Conservation (phyloP, 495 filamentous ascomycete genomes). For the Aspergillus haitiensis region DNA sequence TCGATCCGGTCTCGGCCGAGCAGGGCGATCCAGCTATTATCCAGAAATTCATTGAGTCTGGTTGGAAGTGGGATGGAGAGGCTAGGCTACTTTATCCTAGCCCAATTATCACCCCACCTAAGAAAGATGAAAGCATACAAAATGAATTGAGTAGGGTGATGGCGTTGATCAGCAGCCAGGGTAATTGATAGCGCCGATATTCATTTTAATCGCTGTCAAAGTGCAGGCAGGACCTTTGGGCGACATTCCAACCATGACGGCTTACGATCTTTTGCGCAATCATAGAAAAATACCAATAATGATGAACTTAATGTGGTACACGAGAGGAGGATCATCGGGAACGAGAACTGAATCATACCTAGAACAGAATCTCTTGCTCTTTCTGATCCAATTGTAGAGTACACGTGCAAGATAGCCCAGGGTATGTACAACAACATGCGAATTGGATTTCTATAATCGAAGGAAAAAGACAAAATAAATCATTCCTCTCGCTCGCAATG, state of each 20-base stretch:
- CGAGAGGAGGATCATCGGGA: constrained; percentile 21
- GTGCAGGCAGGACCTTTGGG: too few relatives aligned
- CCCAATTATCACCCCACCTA: constrained; percentile 30
- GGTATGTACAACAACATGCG: constrained; percentile 50
- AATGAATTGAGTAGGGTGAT: constrained; percentile 37
- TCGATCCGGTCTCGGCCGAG: constrained; percentile 36
- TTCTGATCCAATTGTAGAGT: constrained; percentile 48
- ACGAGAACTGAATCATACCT: constrained; percentile 33
- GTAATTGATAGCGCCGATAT: constrained; percentile 20
- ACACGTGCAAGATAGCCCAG: constrained; percentile 49
- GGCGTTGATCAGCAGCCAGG: constrained; percentile 35
- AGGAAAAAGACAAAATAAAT: constrained; percentile 43
- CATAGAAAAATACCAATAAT: constrained; percentile 20
- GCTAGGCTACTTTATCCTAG: constrained; percentile 42
- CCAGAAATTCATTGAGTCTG: constrained; percentile 41
- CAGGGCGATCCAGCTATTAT: constrained; percentile 35
- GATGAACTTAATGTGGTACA: constrained; percentile 9
- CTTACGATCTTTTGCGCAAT: constrained; percentile 15
- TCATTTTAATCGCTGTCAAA: not conserved
- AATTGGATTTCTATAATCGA: constrained; percentile 49
- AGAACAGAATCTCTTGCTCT: constrained; percentile 50
- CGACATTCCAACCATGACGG: constrained; percentile 4
- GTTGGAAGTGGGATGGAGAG: constrained; percentile 50
- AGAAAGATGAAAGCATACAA: constrained; percentile 25
- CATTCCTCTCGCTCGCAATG: constrained; percentile 52